phyloP scores from a whole-genome alignment of 2,329 filamentous ascomycete genomes.

The Penicillium sp. region DNA sequence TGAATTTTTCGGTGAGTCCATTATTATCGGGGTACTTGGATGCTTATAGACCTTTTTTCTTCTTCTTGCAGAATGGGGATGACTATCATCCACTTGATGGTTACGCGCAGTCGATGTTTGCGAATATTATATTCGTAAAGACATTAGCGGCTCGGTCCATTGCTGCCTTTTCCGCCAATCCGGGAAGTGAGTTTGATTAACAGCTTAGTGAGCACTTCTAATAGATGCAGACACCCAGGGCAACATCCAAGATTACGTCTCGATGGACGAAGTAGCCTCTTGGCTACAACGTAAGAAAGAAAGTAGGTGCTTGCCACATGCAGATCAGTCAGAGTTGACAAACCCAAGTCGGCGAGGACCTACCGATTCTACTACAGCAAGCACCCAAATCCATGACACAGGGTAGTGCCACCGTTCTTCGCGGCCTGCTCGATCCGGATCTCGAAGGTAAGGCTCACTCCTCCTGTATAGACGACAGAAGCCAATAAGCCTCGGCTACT shows the following conservation, averaged over 20 bases:
- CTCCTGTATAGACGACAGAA: background rate
- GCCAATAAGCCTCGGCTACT: background rate
- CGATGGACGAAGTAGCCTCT: constrained; percentile 16
- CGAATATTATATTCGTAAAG: constrained; percentile 25
- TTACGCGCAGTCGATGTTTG: constrained; percentile 26
- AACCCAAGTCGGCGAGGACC: constrained; percentile 17
- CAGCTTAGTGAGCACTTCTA: background rate
- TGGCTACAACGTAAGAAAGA: constrained; percentile 26
- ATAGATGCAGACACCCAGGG: constrained; percentile 17
- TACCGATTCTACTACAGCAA: constrained; percentile 23
- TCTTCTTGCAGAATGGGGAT: constrained; percentile 17
- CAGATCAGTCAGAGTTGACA: background rate
- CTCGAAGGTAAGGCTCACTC: constrained; percentile 18
- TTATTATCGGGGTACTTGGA: too few species aligned
- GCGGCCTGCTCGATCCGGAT: constrained; percentile 24
- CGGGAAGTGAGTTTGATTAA: constrained; percentile 21
- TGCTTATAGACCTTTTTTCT: too few species aligned
- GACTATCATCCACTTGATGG: constrained; percentile 24
- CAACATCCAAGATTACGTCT: constrained; percentile 21
- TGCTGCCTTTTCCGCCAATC: constrained; percentile 23
- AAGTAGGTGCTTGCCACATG: constrained; percentile 6
- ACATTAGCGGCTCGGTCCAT: constrained; percentile 18
- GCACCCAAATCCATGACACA: constrained; percentile 21
- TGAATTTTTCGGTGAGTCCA: constrained; percentile 18
- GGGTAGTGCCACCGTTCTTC: constrained; percentile 20